Evolutionary conservation across 2,329 filamentous ascomycete species (phyloP).

Genomic region (Bipolaris cookei): DNA sequence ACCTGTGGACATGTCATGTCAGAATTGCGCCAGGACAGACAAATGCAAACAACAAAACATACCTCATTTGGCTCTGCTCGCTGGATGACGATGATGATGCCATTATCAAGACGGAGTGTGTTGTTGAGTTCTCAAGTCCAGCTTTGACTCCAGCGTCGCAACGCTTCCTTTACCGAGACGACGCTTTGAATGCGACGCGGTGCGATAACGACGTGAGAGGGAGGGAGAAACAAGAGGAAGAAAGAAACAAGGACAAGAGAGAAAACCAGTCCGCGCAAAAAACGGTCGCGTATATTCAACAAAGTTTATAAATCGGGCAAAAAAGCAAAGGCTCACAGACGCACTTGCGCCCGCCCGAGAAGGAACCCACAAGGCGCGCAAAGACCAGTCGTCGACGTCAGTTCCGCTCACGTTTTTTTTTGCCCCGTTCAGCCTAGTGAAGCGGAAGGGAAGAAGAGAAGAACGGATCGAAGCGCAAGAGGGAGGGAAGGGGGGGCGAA

Average conservation of each 20-base stretch:
- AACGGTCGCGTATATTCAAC: too few relatives aligned
- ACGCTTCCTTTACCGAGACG: neutral
- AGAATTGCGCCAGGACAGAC: neutral
- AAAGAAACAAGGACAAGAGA: neutral
- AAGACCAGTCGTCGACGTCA: too few relatives aligned
- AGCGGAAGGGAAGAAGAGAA: too few relatives aligned
- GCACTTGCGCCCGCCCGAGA: too few relatives aligned
- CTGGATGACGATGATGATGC: constrained; percentile 1
- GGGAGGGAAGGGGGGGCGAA: too few relatives aligned
- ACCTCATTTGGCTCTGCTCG: constrained; percentile 18
- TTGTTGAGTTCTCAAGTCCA: neutral
- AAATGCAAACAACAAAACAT: neutral
- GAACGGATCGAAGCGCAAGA: too few relatives aligned
- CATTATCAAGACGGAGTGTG: neutral
- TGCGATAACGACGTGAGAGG: neutral
- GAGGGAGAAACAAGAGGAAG: neutral
- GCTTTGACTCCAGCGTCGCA: neutral
- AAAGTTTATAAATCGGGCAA: neutral
- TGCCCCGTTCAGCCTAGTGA: too few relatives aligned
- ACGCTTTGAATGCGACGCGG: neutral
- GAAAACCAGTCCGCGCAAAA: neutral
- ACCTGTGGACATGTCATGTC: constrained; percentile 21
- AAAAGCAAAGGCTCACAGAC: neutral
- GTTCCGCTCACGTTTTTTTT: too few relatives aligned
- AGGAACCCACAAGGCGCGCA: too few relatives aligned